Conservation (phyloP, 495 filamentous ascomycete genomes). For the Annulohypoxylon moriforme region DNA sequence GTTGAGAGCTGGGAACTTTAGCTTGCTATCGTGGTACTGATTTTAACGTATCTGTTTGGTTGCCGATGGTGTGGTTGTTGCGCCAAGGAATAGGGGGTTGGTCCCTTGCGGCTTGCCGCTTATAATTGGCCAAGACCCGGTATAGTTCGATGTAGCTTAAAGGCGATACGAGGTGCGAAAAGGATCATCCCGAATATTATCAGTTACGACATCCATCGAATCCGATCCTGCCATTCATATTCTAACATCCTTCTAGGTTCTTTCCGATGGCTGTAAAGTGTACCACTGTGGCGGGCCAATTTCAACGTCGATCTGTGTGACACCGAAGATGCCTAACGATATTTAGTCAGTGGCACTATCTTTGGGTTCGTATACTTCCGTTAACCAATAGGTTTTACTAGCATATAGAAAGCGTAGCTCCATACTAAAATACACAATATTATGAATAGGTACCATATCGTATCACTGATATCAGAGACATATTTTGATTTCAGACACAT, state of each 20-base stretch:
- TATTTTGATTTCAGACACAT: no score
- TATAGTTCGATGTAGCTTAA: neutral
- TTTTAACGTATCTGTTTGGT: neutral
- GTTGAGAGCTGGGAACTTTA: neutral
- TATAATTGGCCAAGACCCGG: slow-evolving; percentile 9
- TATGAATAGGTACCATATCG: no score
- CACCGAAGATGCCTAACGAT: no score
- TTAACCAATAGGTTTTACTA: neutral
- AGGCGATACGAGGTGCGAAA: slow-evolving; percentile 11
- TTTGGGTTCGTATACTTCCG: neutral
- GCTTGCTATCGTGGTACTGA: neutral
- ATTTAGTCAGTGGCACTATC: neutral
- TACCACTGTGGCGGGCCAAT: slow-evolving; percentile 13
- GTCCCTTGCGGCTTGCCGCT: slow-evolving; percentile 11
- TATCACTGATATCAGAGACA: no score
- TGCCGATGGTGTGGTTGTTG: neutral
- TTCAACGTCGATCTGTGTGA: slow-evolving; percentile 3
- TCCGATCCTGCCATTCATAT: neutral
- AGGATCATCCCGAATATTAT: neutral
- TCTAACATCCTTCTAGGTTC: neutral
- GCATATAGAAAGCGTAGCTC: no score
- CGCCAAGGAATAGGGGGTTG: neutral
- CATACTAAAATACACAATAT: neutral
- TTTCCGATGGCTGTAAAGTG: slow-evolving; percentile 14
- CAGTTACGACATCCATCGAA: neutral